A percentile compares a stretch with the other conserved stretches of the same genome.
Evolutionary conservation across 176 grass and related monocot genomes (phyloP).

Genomic region (Oryza nivara): DNA sequence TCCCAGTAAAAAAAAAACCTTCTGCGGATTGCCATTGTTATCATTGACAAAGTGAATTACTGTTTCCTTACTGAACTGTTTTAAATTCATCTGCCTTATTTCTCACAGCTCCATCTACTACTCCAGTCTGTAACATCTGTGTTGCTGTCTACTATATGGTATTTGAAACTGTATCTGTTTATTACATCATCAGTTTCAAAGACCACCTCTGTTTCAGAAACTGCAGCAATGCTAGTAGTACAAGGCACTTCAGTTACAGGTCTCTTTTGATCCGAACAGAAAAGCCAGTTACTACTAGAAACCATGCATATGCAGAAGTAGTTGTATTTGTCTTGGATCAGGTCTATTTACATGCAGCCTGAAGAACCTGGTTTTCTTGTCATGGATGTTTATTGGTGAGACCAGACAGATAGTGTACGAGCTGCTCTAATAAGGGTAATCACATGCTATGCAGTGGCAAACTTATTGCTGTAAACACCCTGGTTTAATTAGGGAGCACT

Average conservation of each 20-base stretch:
- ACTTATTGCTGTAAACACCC: background rate
- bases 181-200: too few species aligned
- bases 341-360: background rate
- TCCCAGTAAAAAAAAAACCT: constrained; percentile 26
- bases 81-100: background rate
- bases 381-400: background rate
- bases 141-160: background rate
- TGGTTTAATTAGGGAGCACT: background rate
- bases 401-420: background rate
- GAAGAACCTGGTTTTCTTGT: background rate
- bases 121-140: background rate
- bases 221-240: background rate
- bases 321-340: background rate
- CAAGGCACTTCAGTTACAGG: too few species aligned
- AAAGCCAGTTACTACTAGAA: background rate
- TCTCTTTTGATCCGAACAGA: background rate
- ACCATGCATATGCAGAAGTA: background rate
- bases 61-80: background rate
- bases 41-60: constrained; percentile 10
- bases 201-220: background rate
- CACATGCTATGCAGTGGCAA: background rate
- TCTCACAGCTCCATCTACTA: background rate
- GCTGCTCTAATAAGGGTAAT: background rate
- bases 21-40: constrained; percentile 21
- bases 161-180: background rate